phyloP scores from a whole-genome alignment of 2,329 filamentous ascomycete genomes.

The Penicillium sp. region DNA sequence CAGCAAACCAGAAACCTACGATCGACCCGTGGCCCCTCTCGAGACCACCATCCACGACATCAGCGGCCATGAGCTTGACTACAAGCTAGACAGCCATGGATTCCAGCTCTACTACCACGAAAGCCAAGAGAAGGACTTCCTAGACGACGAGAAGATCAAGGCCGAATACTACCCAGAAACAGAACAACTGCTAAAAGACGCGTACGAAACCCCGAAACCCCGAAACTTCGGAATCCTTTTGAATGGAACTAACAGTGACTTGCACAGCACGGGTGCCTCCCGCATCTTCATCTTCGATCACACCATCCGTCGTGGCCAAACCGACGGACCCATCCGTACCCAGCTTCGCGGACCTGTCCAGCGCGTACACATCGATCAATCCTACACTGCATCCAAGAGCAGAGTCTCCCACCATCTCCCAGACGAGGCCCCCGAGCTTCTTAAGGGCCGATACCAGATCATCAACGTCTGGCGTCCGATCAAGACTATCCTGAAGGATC shows the following conservation, averaged over 20 bases:
- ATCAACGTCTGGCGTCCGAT: conserved; percentile 56
- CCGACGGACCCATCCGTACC: conserved; percentile 32
- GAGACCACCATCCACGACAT: conserved; percentile 45
- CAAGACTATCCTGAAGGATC: conserved; percentile 54
- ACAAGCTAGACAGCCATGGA: conserved; percentile 49
- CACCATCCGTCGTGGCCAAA: conserved; percentile 46
- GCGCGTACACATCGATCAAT: conserved; percentile 55
- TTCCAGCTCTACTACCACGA: conserved; percentile 48
- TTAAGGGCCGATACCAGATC: conserved; percentile 49
- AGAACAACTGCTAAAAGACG: conserved; percentile 48
- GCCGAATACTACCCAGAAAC: conserved; percentile 49
- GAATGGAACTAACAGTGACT: neutral
- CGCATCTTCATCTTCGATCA: conserved; percentile 53
- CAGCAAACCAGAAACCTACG: conserved; percentile 42
- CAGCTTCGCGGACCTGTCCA: conserved; percentile 48
- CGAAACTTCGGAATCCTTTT: neutral
- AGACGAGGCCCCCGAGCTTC: conserved; percentile 44
- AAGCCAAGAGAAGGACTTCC: conserved; percentile 40
- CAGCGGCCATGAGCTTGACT: conserved; percentile 44
- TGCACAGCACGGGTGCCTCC: conserved; percentile 42
- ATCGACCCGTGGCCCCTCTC: conserved; percentile 41
- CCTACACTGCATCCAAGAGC: conserved; percentile 44
- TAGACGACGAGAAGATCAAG: conserved; percentile 45
- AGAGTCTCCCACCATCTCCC: conserved; percentile 49
- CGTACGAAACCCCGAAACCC: conserved; percentile 28